A percentile compares a stretch with the other conserved stretches of the same genome.
Evolutionary conservation across 169 alveolate genomes (phyloP).

Genomic region (Theileria luwenshuni): DNA sequence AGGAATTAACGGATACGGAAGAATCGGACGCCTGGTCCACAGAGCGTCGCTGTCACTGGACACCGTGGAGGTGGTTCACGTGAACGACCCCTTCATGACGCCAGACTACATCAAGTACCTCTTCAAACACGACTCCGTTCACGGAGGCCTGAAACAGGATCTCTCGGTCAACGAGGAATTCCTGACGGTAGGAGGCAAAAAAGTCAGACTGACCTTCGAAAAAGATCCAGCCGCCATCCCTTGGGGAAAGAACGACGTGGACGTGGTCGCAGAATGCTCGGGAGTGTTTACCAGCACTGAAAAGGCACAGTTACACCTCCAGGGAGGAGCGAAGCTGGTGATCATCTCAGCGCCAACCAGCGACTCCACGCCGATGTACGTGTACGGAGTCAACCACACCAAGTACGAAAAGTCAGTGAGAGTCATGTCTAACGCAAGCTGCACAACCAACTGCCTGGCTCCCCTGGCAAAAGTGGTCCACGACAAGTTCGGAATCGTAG

Average conservation of each 20-base stretch:
- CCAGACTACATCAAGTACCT: conserved; percentile 92
- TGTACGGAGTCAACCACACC: conserved; percentile 97
- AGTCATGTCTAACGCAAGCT: conserved; percentile 98
- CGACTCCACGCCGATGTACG: conserved; percentile 97
- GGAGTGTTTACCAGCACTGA: conserved; percentile 96
- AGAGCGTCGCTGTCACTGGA: conserved; percentile 87
- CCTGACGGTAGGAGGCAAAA: conserved; percentile 84
- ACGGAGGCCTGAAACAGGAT: conserved; percentile 87
- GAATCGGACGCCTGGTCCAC: conserved; percentile 98
- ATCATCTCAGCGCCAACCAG: conserved; percentile 98
- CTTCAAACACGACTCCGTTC: conserved; percentile 96
- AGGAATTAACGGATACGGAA: conserved; percentile 99
- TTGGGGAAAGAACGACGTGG: conserved; percentile 96
- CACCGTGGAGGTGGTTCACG: conserved; percentile 88
- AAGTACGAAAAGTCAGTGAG: conserved; percentile 85
- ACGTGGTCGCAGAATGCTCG: conserved; percentile 96
- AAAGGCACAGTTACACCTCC: conserved; percentile 91
- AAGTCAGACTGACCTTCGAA: conserved; percentile 84
- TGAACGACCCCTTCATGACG: conserved; percentile 98
- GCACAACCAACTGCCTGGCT: conserved; percentile 99
- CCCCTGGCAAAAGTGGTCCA: conserved; percentile 98
- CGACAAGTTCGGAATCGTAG: conserved; percentile 97
- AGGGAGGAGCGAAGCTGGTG: conserved; percentile 98
- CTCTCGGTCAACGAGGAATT: conserved; percentile 79
- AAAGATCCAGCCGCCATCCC: conserved; percentile 94